A percentile compares a stretch with the other conserved stretches of the same genome.
phyloP scores from a whole-genome alignment of 345 rosid genomes.

The Cardiospermum halicacabum region DNA sequence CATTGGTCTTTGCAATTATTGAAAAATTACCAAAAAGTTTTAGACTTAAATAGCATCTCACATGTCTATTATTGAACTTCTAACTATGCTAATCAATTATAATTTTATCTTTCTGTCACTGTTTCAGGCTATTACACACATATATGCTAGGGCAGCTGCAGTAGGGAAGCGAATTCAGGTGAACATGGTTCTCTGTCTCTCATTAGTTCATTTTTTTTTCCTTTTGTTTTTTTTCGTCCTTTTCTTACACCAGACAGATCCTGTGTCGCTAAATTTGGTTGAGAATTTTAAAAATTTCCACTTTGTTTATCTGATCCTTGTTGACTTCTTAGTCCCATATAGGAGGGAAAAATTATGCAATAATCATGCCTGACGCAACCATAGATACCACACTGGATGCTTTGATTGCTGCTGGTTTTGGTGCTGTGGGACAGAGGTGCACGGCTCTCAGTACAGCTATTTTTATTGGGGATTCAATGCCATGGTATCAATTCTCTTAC shows the following conservation, averaged over 20 bases:
- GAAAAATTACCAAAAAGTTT: background rate
- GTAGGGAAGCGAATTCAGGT: conserved; percentile 38
- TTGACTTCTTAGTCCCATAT: conserved; percentile 15
- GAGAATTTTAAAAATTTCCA: background rate
- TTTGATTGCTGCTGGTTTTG: conserved; percentile 23
- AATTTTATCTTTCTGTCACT: background rate
- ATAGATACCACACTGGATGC: conserved; percentile 19
- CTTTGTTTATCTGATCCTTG: conserved; percentile 3
- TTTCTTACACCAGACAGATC: background rate
- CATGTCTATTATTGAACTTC: background rate
- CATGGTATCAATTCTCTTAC: conserved; percentile 14
- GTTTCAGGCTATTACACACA: conserved; percentile 20
- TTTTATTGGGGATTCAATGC: conserved; percentile 14
- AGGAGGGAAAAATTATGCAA: conserved; percentile 21
- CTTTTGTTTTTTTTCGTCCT: too few relatives aligned
- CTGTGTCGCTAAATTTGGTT: conserved; percentile 1
- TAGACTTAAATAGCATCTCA: background rate
- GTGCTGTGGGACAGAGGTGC: conserved; percentile 14
- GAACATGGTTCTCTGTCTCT: conserved; percentile 1
- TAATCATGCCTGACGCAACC: conserved; percentile 27
- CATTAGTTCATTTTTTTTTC: background rate
- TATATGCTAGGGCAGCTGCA: conserved; percentile 32
- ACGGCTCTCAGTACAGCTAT: conserved; percentile 16
- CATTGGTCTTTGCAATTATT: too few relatives aligned
- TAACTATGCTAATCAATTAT: background rate